These are phyloP conservation scores for Solanum clarkiae DNA, from an alignment of 257 asterid species.

Conservation along the genomic window DNA sequence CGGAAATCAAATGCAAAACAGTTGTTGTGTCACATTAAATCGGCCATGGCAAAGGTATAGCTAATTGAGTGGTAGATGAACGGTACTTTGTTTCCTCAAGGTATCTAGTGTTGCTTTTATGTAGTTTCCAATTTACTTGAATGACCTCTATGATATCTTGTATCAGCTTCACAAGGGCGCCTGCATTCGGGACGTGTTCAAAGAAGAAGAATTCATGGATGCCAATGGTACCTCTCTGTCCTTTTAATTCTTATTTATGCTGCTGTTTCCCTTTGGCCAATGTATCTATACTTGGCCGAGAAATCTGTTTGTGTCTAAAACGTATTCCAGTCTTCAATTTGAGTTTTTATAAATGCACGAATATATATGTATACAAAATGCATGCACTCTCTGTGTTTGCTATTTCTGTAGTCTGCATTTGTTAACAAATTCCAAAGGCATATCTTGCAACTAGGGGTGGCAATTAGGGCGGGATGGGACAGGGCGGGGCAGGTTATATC, in stretches of 20 bases:
- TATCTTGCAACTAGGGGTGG: neutral
- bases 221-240: conserved; percentile 19
- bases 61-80: conserved; percentile 16
- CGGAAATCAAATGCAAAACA: conserved; percentile 32
- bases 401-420: neutral
- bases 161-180: conserved; percentile 53
- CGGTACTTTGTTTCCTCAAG: conserved; percentile 5
- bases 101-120: conserved; percentile 3
- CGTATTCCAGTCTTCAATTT: neutral
- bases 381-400: neutral
- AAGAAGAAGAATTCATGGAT: conserved; percentile 23
- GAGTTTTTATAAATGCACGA: neutral
- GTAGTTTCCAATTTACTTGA: neutral
- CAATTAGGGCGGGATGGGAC: no score
- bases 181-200: conserved; percentile 36
- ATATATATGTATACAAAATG: neutral
- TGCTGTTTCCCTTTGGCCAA: neutral
- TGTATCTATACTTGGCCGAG: neutral
- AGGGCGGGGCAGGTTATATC: no score
- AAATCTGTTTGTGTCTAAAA: neutral
- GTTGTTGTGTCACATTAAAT: conserved; percentile 37
- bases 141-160: conserved; percentile 14
- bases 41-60: conserved; percentile 55
- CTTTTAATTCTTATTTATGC: neutral
- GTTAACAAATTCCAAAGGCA: neutral